Percentiles rank a stretch among this genome's conserved stretches.
Conservation (phyloP, 495 filamentous ascomycete genomes). For the Talaromyces borbonicus region DNA sequence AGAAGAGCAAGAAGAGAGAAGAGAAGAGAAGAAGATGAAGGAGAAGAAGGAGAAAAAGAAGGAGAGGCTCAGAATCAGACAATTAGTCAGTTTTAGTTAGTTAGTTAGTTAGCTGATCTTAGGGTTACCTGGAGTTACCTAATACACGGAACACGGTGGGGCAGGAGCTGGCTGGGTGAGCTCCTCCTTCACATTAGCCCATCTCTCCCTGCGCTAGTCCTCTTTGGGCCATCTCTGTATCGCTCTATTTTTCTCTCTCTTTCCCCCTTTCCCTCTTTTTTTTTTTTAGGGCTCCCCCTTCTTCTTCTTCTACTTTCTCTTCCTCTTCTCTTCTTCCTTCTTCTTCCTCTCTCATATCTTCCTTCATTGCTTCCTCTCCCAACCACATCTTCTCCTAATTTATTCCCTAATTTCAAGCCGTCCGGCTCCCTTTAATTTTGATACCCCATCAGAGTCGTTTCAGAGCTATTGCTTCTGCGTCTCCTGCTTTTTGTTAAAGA, state of each 20-base stretch:
- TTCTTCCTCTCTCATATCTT: conserved; percentile 20
- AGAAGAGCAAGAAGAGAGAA: too few species aligned
- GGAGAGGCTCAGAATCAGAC: too few species aligned
- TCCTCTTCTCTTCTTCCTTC: conserved; percentile 15
- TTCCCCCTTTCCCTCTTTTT: conserved; percentile 15
- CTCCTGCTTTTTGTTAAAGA: conserved; percentile 9
- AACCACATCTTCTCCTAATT: conserved; percentile 18
- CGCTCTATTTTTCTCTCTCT: conserved; percentile 18
- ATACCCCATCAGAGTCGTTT: conserved; percentile 25
- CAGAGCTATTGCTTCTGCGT: conserved; percentile 8
- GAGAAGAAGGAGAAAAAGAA: too few species aligned
- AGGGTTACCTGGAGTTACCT: too few species aligned
- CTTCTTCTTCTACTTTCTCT: conserved; percentile 10
- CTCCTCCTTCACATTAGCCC: too few species aligned
- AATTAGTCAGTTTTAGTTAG: too few species aligned
- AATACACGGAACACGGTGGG: too few species aligned
- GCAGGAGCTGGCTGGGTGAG: too few species aligned
- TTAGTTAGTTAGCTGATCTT: too few species aligned
- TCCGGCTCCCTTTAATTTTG: conserved; percentile 23
- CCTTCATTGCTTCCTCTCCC: conserved; percentile 17
- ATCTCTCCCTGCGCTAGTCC: neutral
- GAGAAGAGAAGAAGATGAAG: too few species aligned
- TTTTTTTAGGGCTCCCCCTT: conserved; percentile 11
- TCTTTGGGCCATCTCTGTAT: conserved; percentile 21
- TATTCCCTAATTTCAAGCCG: conserved; percentile 9